Evolutionary conservation across 768 basidiomycete species (phyloP).

Genomic region (Scleroderma citrinum): DNA sequence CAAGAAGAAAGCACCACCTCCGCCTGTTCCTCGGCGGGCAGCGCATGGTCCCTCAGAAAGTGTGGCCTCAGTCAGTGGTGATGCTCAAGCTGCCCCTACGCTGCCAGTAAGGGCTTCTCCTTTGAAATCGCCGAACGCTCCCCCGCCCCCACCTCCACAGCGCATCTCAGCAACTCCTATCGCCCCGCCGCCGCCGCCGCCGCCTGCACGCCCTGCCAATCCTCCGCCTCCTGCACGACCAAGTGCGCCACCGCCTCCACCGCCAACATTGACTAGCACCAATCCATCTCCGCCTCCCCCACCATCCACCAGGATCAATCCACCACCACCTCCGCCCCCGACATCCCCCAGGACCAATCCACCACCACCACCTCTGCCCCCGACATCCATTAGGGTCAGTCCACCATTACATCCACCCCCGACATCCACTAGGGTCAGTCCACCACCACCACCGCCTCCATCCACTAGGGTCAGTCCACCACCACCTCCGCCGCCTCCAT

Average conservation of each 20-base stretch:
- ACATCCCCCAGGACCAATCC: conserved; percentile 14
- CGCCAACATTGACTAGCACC: conserved; percentile 18
- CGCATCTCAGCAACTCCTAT: conserved; percentile 21
- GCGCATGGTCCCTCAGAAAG: conserved; percentile 22
- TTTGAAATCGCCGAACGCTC: conserved; percentile 18
- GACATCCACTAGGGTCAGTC: conserved; percentile 14
- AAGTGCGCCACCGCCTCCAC: conserved; percentile 26
- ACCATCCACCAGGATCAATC: too few species aligned
- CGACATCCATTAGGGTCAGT: too few species aligned
- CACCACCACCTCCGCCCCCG: too few species aligned
- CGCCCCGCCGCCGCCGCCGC: conserved; percentile 25
- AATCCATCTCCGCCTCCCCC: conserved; percentile 36
- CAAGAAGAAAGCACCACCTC: conserved; percentile 39
- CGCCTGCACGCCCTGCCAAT: conserved; percentile 28
- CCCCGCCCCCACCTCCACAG: conserved; percentile 36
- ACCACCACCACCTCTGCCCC: conserved; percentile 22
- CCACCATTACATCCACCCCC: too few species aligned
- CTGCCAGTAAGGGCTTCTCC: conserved; percentile 29
- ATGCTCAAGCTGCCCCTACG: conserved; percentile 22
- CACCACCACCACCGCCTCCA: conserved; percentile 19
- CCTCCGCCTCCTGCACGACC: too few species aligned
- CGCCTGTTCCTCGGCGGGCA: conserved; percentile 29
- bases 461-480: conserved; percentile 22
- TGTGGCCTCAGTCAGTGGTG: conserved; percentile 17
- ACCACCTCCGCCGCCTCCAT: conserved; percentile 36